Conservation (phyloP, 2,329 filamentous ascomycete genomes). For the Periconia digitata region DNA sequence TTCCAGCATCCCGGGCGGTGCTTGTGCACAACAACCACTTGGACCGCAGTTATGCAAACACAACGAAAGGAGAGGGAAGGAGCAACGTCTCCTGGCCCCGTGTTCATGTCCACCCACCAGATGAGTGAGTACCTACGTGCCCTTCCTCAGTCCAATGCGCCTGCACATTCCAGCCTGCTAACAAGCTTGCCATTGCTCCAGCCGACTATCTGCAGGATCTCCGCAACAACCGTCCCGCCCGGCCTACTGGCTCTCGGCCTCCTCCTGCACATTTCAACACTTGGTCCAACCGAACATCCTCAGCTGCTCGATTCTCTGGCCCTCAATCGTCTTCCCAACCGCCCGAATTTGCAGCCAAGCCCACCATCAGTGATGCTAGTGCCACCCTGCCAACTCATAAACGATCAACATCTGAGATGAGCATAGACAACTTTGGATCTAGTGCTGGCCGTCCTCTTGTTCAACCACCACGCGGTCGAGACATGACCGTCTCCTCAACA, state of each 20-base stretch:
- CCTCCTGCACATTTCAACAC: slow-evolving; percentile 54
- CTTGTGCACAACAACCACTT: slow-evolving; percentile 17
- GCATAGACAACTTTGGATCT: slow-evolving; percentile 29
- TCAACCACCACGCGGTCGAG: slow-evolving; percentile 46
- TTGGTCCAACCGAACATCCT: slow-evolving; percentile 32
- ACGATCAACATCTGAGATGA: slow-evolving; percentile 32
- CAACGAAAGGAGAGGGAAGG: slow-evolving; percentile 36
- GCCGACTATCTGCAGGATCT: slow-evolving; percentile 72
- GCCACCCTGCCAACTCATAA: slow-evolving; percentile 25
- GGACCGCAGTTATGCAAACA: neutral
- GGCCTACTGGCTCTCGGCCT: slow-evolving; percentile 72
- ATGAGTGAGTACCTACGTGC: slow-evolving; percentile 35
- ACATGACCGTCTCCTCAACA: slow-evolving; percentile 38
- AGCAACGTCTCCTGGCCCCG: slow-evolving; percentile 37
- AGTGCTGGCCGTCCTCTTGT: slow-evolving; percentile 35
- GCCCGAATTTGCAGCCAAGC: neutral
- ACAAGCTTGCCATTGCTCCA: slow-evolving; percentile 41
- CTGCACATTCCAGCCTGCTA: slow-evolving; percentile 11
- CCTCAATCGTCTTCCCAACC: slow-evolving; percentile 25
- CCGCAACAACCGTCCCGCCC: slow-evolving; percentile 65
- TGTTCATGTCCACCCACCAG: slow-evolving; percentile 40
- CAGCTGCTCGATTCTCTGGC: slow-evolving; percentile 21
- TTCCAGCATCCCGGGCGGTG: slow-evolving; percentile 6
- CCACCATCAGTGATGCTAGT: slow-evolving; percentile 24
- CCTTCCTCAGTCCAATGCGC: slow-evolving; percentile 8